Conservation (phyloP, 2,329 filamentous ascomycete species). For the Colletotrichum sansevieriae region DNA sequence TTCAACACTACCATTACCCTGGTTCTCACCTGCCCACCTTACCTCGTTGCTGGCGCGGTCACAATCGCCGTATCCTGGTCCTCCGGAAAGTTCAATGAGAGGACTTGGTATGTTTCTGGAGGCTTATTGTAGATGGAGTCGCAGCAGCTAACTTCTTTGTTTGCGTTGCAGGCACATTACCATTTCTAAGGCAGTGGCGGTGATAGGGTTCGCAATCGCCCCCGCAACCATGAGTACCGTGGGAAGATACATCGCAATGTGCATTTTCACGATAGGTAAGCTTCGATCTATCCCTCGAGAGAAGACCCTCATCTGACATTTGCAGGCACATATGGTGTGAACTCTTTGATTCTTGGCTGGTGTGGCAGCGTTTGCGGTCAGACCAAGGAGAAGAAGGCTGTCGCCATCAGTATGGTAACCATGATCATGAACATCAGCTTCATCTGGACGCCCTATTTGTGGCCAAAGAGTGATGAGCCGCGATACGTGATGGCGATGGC, state of each 20-base stretch:
- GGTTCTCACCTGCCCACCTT: conserved; percentile 58
- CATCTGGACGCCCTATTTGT: conserved; percentile 59
- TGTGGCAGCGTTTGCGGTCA: conserved; percentile 55
- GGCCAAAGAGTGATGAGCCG: conserved; percentile 54
- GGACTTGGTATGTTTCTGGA: conserved; percentile 48
- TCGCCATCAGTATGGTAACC: conserved; percentile 49
- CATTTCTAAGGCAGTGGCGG: conserved; percentile 53
- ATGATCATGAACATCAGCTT: conserved; percentile 48
- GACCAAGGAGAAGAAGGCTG: conserved; percentile 59
- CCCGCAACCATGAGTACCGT: conserved; percentile 45
- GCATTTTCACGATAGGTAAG: conserved; percentile 49
- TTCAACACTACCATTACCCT: conserved; percentile 62
- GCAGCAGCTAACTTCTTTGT: too few species aligned
- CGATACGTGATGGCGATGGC: conserved; percentile 56
- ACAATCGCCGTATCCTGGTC: conserved; percentile 45
- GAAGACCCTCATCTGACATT: too few species aligned
- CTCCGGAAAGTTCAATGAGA: conserved; percentile 57
- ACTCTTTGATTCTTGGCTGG: conserved; percentile 54
- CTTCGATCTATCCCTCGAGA: conserved; percentile 48
- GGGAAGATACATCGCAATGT: conserved; percentile 48
- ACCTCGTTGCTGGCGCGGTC: conserved; percentile 48
- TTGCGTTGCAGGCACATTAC: conserved; percentile 51
- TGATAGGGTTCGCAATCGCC: conserved; percentile 54
- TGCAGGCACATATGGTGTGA: conserved; percentile 48
- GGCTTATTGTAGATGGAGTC: too few species aligned